phyloP scores from a whole-genome alignment of 148 eudicot species.

The Vaccinium darrowii region DNA sequence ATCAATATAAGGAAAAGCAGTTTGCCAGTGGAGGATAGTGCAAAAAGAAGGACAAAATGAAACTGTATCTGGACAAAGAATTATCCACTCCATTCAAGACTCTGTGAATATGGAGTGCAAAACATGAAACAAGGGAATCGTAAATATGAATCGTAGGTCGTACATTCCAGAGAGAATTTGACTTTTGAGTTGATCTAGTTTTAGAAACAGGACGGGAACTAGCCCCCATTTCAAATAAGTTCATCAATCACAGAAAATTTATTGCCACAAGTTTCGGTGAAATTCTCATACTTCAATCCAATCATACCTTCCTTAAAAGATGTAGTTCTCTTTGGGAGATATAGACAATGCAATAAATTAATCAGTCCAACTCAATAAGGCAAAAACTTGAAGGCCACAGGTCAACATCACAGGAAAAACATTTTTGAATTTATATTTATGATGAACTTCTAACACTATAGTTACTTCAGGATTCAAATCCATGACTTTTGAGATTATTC shows the following conservation, averaged over 20 bases:
- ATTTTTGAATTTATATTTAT: background rate
- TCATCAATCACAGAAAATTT: background rate
- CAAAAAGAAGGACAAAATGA: background rate
- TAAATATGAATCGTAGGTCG: background rate
- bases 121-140: no score
- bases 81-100: conserved; percentile 1
- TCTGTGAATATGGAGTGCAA: background rate
- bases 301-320: background rate
- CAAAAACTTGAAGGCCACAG: background rate
- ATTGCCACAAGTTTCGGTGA: background rate
- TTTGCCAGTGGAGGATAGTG: background rate
- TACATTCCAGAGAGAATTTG: background rate
- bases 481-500: background rate
- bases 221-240: background rate
- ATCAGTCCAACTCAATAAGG: background rate
- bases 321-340: background rate
- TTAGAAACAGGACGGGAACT: no score
- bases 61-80: background rate
- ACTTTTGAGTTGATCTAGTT: no score
- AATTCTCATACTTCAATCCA: background rate
- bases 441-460: background rate
- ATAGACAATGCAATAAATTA: background rate
- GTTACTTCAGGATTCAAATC: conserved; percentile 1
- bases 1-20: background rate
- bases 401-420: background rate